phyloP scores from a whole-genome alignment of 164 flowering plant species.

The Hamamelis virginiana region DNA sequence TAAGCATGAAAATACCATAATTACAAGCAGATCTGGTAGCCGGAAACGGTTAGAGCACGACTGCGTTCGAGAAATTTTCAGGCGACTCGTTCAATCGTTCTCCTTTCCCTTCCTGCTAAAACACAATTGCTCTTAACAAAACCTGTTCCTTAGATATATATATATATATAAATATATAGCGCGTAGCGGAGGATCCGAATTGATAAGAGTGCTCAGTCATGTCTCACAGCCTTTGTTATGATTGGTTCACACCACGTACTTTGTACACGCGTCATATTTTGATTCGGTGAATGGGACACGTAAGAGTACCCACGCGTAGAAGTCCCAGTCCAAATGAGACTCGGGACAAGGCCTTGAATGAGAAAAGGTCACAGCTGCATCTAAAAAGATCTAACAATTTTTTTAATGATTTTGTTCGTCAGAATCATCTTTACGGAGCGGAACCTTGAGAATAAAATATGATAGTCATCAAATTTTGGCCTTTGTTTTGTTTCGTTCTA shows the following conservation, averaged over 20 bases:
- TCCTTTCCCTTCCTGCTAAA: neutral
- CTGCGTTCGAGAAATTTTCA: neutral
- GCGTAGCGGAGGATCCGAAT: neutral
- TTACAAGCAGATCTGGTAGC: neutral
- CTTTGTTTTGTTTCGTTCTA: too few species aligned
- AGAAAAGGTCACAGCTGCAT: neutral
- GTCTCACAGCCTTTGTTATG: neutral
- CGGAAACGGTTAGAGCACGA: neutral
- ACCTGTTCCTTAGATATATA: too few species aligned
- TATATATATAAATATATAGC: too few species aligned
- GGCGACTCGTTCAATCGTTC: neutral
- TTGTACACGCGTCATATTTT: neutral
- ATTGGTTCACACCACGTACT: neutral
- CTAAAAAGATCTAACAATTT: too few species aligned
- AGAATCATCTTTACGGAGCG: too few species aligned
- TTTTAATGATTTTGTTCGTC: too few species aligned
- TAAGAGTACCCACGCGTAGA: neutral
- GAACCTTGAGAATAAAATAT: too few species aligned
- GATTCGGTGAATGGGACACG: neutral
- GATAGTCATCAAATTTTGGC: too few species aligned
- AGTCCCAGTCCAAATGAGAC: neutral
- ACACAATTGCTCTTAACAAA: neutral
- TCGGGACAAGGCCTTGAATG: neutral
- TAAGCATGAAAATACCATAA: constrained; percentile 7
- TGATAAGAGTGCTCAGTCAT: too few species aligned